Percentiles rank a stretch among this genome's conserved stretches.
phyloP scores from a whole-genome alignment of 2,329 filamentous ascomycete genomes.

The Emmonsiellopsis sp. region DNA sequence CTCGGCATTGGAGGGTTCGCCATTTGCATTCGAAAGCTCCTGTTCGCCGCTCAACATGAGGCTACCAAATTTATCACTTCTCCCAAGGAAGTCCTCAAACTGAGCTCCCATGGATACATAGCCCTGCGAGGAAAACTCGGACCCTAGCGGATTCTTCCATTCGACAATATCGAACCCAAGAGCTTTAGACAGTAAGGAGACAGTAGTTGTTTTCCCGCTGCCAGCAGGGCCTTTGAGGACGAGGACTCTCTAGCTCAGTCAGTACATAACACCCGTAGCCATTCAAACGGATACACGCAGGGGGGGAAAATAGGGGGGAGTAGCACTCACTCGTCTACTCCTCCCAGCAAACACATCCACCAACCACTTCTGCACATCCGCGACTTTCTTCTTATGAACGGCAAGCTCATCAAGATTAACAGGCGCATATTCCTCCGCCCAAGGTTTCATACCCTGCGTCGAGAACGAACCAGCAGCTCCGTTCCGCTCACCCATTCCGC shows the following conservation, averaged over 20 bases:
- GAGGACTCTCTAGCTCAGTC: constrained; percentile 55
- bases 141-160: constrained; percentile 75
- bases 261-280: constrained; percentile 8
- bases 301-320: not conserved
- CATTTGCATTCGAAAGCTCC: constrained; percentile 1
- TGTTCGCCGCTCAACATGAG: constrained; percentile 41
- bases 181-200: constrained; percentile 67
- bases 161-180: constrained; percentile 70
- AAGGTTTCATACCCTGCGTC: constrained; percentile 54
- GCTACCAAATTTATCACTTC: constrained; percentile 70
- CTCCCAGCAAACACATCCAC: constrained; percentile 59
- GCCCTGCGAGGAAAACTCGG: constrained; percentile 49
- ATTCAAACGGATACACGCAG: not conserved
- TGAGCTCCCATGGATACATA: constrained; percentile 64
- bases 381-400: constrained; percentile 89
- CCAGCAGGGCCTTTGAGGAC: constrained; percentile 86
- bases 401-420: constrained; percentile 69
- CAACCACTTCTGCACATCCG: constrained; percentile 77
- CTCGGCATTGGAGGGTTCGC: not conserved
- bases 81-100: constrained; percentile 84
- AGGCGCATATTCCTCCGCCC: constrained; percentile 80
- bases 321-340: constrained; percentile 27
- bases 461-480: not conserved
- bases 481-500: not conserved
- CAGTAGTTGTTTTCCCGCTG: constrained; percentile 82